Evolutionary conservation across 1,284 basidiomycete genomes (phyloP).

Genomic region (Cryptococcus sp.): DNA sequence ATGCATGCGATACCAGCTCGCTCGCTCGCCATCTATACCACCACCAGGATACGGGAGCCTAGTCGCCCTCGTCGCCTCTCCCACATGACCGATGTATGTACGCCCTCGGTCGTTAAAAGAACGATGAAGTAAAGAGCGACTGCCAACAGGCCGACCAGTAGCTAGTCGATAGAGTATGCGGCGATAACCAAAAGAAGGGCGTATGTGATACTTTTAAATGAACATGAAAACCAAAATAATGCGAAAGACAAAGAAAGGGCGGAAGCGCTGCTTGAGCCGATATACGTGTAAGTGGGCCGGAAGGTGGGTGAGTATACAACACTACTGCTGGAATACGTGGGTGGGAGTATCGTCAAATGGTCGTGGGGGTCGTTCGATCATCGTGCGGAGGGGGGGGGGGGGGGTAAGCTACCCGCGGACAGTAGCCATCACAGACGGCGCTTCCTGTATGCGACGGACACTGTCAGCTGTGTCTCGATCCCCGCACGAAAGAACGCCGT

Average conservation of each 20-base stretch:
- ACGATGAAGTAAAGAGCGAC: not conserved
- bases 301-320: not conserved
- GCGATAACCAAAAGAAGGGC: not conserved
- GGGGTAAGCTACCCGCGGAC: conserved; percentile 9
- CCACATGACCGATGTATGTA: not conserved
- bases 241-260: not conserved
- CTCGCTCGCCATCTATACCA: not conserved
- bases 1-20: conserved; percentile 3
- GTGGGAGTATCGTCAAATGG: not conserved
- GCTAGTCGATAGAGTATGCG: not conserved
- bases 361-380: not conserved
- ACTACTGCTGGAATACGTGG: not conserved
- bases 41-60: not conserved
- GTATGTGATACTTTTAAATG: no score
- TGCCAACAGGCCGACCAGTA: not conserved
- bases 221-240: not conserved
- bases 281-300: not conserved
- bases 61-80: not conserved
- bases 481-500: not conserved
- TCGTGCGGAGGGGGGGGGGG: not conserved
- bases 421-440: conserved; percentile 20
- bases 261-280: not conserved
- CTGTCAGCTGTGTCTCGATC: not conserved
- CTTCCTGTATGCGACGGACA: conserved; percentile 3
- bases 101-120: no score